Conservation (phyloP, 139 green algal species). For the Diplosphaera chodatii region DNA sequence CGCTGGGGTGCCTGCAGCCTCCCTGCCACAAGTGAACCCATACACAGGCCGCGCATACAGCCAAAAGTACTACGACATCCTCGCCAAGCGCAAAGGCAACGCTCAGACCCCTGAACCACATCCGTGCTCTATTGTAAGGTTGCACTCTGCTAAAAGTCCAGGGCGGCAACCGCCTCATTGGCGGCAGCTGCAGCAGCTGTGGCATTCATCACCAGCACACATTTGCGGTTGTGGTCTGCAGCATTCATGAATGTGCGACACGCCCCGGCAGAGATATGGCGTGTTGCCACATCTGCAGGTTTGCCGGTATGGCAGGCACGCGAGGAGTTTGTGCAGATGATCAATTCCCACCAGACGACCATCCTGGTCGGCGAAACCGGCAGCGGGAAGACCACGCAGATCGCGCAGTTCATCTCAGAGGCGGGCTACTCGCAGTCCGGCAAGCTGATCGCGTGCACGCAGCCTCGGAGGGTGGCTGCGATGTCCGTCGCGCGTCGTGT, state of each 20-base stretch:
- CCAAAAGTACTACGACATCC: slow-evolving; percentile 85
- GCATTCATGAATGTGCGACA: too few relatives aligned
- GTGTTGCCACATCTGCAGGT: too few relatives aligned
- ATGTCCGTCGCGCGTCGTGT: slow-evolving; percentile 81
- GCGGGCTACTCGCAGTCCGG: slow-evolving; percentile 66
- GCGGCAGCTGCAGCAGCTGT: too few relatives aligned
- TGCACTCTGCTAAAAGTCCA: too few relatives aligned
- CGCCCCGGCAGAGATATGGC: too few relatives aligned
- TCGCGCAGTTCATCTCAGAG: slow-evolving; percentile 94
- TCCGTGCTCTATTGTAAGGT: too few relatives aligned
- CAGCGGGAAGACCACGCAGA: slow-evolving; percentile 98
- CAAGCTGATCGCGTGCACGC: slow-evolving; percentile 79
- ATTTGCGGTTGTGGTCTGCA: too few relatives aligned
- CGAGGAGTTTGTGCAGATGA: slow-evolving; percentile 87
- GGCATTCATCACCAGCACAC: too few relatives aligned
- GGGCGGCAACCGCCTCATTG: too few relatives aligned
- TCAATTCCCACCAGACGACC: slow-evolving; percentile 89
- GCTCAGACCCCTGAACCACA: too few relatives aligned
- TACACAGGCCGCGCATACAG: slow-evolving; percentile 82
- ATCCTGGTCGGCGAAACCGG: slow-evolving; percentile 98
- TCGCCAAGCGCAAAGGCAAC: slow-evolving; percentile 70
- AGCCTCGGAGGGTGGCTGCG: slow-evolving; percentile 83
- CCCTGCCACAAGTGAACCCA: slow-evolving; percentile 45
- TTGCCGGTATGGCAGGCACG: slow-evolving; percentile 96
- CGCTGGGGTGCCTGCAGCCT: background rate